These are phyloP conservation scores for Auxenochlorella pyrenoidosa DNA, from an alignment of 139 green algal genomes.

Conservation along the genomic window DNA sequence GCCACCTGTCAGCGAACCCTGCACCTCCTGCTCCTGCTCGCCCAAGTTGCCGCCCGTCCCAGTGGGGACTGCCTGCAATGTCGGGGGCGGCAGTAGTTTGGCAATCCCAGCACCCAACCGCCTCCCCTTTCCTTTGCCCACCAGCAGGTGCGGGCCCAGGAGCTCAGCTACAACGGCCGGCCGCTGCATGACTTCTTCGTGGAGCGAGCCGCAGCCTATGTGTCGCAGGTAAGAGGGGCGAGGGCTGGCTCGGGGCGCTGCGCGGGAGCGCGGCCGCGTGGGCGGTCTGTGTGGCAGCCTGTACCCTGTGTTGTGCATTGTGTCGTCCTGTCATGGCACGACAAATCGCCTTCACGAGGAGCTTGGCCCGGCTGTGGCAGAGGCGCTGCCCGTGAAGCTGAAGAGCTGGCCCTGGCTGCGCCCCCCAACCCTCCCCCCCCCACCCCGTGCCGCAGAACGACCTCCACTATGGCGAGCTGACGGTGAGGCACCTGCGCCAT, in stretches of 20 bases:
- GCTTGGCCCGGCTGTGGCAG: no score
- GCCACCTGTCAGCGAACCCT: not conserved
- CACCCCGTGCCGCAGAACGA: not conserved
- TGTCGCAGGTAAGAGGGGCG: conserved; percentile 51
- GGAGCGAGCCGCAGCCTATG: conserved; percentile 55
- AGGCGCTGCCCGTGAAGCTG: no score
- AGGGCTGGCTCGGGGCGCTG: not conserved
- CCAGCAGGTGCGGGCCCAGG: conserved; percentile 38
- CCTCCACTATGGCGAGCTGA: conserved; percentile 56
- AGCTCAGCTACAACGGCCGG: conserved; percentile 62
- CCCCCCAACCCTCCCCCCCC: not conserved
- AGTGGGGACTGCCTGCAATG: no score
- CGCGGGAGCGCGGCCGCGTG: no score
- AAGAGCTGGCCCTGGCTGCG: no score
- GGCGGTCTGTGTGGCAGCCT: no score
- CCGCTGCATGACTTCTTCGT: conserved; percentile 54
- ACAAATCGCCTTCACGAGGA: no score
- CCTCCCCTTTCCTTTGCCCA: no score
- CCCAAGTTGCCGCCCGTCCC: not conserved
- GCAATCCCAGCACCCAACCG: not conserved
- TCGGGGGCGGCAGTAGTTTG: no score
- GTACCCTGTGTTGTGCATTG: no score
- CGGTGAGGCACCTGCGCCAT: not conserved
- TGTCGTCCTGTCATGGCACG: no score
- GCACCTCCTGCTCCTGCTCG: not conserved